Conservation (phyloP, 192 early-diverging fungal species). For the Podochytrium sp. region DNA sequence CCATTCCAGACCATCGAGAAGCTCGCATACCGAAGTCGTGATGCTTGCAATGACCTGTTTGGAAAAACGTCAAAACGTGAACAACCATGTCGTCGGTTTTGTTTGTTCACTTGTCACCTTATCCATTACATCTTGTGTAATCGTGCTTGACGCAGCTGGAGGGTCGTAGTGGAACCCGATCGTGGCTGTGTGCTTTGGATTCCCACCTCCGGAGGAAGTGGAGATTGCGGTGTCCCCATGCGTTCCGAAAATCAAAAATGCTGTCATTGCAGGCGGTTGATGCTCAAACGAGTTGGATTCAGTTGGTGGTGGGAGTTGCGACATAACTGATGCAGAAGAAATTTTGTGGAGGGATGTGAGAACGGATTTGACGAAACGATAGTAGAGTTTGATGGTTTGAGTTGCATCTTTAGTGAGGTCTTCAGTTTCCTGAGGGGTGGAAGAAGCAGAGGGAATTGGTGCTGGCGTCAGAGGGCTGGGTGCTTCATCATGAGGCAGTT, state of each 20-base stretch:
- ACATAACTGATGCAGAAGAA: slow-evolving; percentile 26
- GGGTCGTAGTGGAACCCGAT: slow-evolving; percentile 21
- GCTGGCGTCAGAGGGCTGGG: neutral
- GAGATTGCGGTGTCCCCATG: neutral
- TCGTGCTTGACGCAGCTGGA: slow-evolving; percentile 3
- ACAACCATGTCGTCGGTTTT: no score
- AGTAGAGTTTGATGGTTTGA: slow-evolving; percentile 65
- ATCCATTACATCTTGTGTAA: slow-evolving; percentile 48
- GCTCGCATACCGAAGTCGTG: slow-evolving; percentile 71
- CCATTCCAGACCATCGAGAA: slow-evolving; percentile 80
- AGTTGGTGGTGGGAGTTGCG: slow-evolving; percentile 6
- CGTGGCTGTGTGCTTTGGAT: neutral
- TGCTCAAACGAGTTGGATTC: neutral
- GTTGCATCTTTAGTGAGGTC: slow-evolving; percentile 56
- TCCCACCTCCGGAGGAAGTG: neutral
- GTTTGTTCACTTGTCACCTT: no score
- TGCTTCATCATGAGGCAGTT: neutral
- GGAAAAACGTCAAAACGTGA: no score
- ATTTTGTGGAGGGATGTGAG: slow-evolving; percentile 67
- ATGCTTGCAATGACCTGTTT: slow-evolving; percentile 67
- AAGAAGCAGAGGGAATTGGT: neutral
- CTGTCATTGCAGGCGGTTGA: neutral
- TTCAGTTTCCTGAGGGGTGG: neutral
- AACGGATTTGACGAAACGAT: slow-evolving; percentile 70
- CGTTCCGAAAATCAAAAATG: neutral